Conservation (phyloP, 1,139 yeast species). For the Lizanozyma gosingica region DNA sequence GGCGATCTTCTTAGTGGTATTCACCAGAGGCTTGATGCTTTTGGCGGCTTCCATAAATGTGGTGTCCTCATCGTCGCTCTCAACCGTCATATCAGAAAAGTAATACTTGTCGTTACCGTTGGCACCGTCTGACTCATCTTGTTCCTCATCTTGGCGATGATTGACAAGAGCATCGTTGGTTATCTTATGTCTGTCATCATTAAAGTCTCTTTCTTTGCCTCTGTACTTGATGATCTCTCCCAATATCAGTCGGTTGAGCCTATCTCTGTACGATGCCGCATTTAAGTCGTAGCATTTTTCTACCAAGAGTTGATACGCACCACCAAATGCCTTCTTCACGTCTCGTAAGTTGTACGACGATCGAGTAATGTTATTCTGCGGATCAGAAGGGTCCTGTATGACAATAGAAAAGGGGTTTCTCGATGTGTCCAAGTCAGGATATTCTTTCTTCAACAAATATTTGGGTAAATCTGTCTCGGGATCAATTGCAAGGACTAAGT, state of each 20-base stretch:
- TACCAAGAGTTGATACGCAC: constrained; percentile 76
- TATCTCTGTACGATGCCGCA: constrained; percentile 53
- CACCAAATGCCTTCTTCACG: constrained; percentile 80
- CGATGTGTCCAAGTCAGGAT: constrained; percentile 45
- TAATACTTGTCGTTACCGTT: constrained; percentile 32
- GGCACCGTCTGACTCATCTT: constrained; percentile 22
- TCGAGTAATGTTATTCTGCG: constrained; percentile 72
- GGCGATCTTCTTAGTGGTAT: constrained; percentile 13
- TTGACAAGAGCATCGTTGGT: constrained; percentile 48
- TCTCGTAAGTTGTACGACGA: constrained; percentile 79
- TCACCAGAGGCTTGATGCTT: constrained; percentile 9
- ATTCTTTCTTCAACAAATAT: constrained; percentile 49
- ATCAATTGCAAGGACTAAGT: constrained; percentile 56
- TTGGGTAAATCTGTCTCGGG: constrained; percentile 38
- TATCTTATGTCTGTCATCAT: constrained; percentile 63
- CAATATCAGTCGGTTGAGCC: constrained; percentile 66
- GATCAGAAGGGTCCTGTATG: constrained; percentile 87
- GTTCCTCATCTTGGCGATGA: constrained; percentile 12
- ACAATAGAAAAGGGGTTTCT: constrained; percentile 60
- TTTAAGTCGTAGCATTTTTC: constrained; percentile 57
- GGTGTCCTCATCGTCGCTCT: constrained; percentile 22
- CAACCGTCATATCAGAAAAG: constrained; percentile 36
- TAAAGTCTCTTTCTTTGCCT: constrained; percentile 72
- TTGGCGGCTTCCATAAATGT: constrained; percentile 4
- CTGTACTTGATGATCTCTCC: constrained; percentile 74